Evolutionary conservation across 352 stramenopile species (phyloP), one percentile per base, ranked within the genome.

Genomic region (Phytopythium mirpurense): DNA sequence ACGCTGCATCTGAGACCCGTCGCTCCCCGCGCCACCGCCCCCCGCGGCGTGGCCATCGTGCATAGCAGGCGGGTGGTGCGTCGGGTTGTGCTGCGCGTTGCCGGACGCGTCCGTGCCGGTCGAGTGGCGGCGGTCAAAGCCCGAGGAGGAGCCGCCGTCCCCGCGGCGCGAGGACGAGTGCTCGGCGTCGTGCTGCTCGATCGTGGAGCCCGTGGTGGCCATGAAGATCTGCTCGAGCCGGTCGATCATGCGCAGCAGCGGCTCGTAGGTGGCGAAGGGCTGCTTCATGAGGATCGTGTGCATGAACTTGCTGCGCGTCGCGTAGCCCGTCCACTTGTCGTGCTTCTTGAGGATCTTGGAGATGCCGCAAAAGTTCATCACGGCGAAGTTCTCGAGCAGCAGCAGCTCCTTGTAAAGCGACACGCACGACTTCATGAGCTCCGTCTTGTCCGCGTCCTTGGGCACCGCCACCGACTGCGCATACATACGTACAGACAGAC

Each of bases 261-360:
- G 81, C 57, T 85, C 70, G 61, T 93, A 95, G 41, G 83, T 92
- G 5, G 85, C 81, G 45, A 95, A 95, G 0, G 83, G 81, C 58
- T 95, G 85, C 63, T 92, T 92, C 76, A 92, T 95, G 48, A 95
- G 62, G 52, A 95, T 92, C 58, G 79, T 90, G 56, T 88, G 78
- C 78, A 95, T 92, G 51, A 93, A 95, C 66, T 95, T 95, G 63
- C 89, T 85, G 27, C 85, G 83, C 27, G 85, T 95, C n/a, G 83
- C 82, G 56, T 95, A 95, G 43, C 85, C 85, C n/a, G 85, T 95
- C 85, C 85, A 95, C 60, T 93, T 93, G 72, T 95, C 85, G 57
- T 95, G 85, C 57, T 95, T 95, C 50, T 95, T 95, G 32, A 95
- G 68, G 51, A 95, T 95, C 82, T 95, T 95, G 42, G 83, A 93